Evolutionary conservation across 148 eudicot species (phyloP).

Genomic region (Selenicereus undatus): DNA sequence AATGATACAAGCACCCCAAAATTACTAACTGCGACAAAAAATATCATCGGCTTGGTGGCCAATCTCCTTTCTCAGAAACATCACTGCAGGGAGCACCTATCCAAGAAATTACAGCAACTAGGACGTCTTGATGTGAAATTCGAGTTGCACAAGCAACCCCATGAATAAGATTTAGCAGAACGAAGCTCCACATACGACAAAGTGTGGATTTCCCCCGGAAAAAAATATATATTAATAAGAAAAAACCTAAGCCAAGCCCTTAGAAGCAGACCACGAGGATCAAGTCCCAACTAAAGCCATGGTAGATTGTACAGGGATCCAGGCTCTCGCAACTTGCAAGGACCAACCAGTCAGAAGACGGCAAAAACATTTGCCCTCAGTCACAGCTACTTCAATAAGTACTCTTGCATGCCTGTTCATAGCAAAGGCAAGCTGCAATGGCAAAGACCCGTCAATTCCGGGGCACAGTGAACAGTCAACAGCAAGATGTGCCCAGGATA

Average conservation of each 20-base stretch:
- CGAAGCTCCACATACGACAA: background rate
- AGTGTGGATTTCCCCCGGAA: background rate
- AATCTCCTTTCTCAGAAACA: background rate
- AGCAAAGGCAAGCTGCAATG: background rate
- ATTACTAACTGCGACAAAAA: background rate
- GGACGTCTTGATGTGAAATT: background rate
- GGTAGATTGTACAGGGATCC: background rate
- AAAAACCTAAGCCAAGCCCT: background rate
- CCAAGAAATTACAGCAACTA: background rate
- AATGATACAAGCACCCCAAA: slow-evolving; percentile 3
- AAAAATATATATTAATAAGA: background rate
- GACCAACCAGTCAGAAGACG: background rate
- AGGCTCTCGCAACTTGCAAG: background rate
- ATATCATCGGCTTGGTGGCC: background rate
- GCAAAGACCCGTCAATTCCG: background rate
- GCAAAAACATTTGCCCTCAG: background rate
- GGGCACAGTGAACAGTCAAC: background rate
- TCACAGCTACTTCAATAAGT: background rate
- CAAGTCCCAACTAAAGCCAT: background rate
- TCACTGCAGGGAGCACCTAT: background rate
- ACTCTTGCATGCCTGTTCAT: background rate
- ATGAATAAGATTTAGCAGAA: background rate
- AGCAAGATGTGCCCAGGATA: background rate
- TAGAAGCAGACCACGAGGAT: background rate
- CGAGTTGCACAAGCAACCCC: background rate